Evolutionary conservation across 2,329 filamentous ascomycete genomes (phyloP).

Genomic region (Nemania abortiva): DNA sequence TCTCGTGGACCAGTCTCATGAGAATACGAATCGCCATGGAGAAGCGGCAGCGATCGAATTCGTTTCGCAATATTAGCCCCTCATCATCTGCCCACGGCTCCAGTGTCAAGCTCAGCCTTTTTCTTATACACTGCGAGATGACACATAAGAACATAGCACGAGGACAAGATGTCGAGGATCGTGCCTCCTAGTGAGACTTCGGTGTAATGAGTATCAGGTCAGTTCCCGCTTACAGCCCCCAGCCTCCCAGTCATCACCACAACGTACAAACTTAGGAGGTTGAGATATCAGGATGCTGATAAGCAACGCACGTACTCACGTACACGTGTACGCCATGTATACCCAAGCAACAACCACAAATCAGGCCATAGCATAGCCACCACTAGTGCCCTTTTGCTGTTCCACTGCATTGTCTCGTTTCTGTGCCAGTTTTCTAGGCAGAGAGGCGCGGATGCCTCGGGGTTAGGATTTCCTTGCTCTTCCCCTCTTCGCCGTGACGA

Average conservation of each 20-base stretch:
- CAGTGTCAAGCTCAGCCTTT: neutral
- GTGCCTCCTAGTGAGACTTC: neutral
- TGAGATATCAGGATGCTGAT: neutral
- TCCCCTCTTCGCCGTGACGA: neutral
- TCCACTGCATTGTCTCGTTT: constrained; percentile 1
- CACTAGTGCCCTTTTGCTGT: constrained; percentile 14
- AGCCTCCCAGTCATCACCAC: neutral
- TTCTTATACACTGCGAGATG: neutral
- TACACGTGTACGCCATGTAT: neutral
- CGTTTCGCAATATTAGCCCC: neutral
- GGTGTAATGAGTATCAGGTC: neutral
- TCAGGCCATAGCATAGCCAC: constrained; percentile 29
- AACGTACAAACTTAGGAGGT: neutral
- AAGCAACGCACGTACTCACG: neutral
- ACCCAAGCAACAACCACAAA: neutral
- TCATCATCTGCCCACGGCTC: neutral
- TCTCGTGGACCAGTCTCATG: neutral
- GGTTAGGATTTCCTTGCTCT: neutral
- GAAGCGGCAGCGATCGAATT: neutral
- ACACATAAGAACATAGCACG: neutral
- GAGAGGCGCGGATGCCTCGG: neutral
- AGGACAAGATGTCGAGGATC: neutral
- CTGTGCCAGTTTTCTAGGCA: neutral
- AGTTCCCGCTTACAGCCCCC: neutral
- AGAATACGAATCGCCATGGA: neutral